Conservation (phyloP, 1,284 basidiomycete species). For the Waitea zeae region DNA sequence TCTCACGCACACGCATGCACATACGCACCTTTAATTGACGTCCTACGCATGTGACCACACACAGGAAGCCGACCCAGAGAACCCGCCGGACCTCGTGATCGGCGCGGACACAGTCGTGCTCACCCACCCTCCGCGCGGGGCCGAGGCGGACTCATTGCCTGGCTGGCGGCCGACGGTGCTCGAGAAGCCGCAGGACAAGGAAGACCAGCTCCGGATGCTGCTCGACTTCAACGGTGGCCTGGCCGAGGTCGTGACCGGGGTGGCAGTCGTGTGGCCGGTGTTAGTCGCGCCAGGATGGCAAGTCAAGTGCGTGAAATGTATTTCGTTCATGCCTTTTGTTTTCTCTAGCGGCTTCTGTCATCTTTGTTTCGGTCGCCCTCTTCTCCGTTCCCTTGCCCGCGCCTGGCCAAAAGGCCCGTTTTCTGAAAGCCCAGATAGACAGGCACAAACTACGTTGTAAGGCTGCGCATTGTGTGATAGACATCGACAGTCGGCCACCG, state of each 20-base stretch:
- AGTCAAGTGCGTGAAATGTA: slow-evolving; percentile 41
- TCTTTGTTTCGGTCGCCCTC: neutral
- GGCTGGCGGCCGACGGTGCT: slow-evolving; percentile 49
- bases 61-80: slow-evolving; percentile 49
- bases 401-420: no score
- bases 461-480: no score
- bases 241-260: slow-evolving; percentile 86
- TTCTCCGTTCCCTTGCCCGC: no score
- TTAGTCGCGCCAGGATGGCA: slow-evolving; percentile 76
- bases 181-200: slow-evolving; percentile 74
- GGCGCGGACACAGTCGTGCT: slow-evolving; percentile 85
- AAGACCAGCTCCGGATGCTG: slow-evolving; percentile 81
- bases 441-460: no score
- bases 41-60: neutral
- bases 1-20: no score
- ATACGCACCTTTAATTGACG: no score
- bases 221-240: slow-evolving; percentile 72
- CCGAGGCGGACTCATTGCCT: slow-evolving; percentile 29
- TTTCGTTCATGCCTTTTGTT: neutral
- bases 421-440: no score
- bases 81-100: slow-evolving; percentile 89
- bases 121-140: slow-evolving; percentile 41
- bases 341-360: neutral
- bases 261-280: slow-evolving; percentile 75
- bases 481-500: no score